Evolutionary conservation across 495 filamentous ascomycete species (phyloP), one percentile per base, ranked within the genome.

Genomic region (Terfezia boudieri): DNA sequence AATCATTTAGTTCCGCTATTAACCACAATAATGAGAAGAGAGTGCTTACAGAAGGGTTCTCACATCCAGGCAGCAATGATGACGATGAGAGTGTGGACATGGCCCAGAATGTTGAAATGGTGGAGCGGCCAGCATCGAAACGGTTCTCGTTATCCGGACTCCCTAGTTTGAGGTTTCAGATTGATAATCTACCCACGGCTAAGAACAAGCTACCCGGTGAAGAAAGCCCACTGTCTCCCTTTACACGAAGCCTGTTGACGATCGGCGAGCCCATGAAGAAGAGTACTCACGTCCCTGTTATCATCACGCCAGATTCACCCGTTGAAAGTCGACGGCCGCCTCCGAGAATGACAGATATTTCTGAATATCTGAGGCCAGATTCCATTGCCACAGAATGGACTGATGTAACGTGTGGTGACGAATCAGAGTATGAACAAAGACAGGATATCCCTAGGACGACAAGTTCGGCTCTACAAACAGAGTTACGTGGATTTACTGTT

Each of bases 251-350:
- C 35, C 60, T 59, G 20, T 53, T 61, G 53, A 53, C 50, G 53
- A 36, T 55, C 51, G 60, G 55, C 35, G 53, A 58, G 53, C 53
- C 59, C 16, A 50, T 53, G 1, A 32, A 53, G 49, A 32, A 53
- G 49, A 59, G 59, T 58, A 48, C 50, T 46, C 14, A 50, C 53
- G 61, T 61, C 50, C 60, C 60, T 53, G 49, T 61, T 10, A 61
- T 61, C 23, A 59, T 61, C 35, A 61, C 59, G 41, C 60, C 60
- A 4, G 60, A 61, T 56, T 59, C 55, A 16, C 56, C 60, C 36
- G 36, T 22, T 7, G 57, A 59, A 50, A 14, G 4, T 46, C 41
- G 41, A 20, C 12, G 17, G 17, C 41, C 41, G 17, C 53, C 58
- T 37, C 59, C 59, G 51, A 46, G 46, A 35, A 53, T 61, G 37